Evolutionary conservation across 306 rosid species (phyloP), one percentile per base, ranked within the genome.

Genomic region (Inga laurina): DNA sequence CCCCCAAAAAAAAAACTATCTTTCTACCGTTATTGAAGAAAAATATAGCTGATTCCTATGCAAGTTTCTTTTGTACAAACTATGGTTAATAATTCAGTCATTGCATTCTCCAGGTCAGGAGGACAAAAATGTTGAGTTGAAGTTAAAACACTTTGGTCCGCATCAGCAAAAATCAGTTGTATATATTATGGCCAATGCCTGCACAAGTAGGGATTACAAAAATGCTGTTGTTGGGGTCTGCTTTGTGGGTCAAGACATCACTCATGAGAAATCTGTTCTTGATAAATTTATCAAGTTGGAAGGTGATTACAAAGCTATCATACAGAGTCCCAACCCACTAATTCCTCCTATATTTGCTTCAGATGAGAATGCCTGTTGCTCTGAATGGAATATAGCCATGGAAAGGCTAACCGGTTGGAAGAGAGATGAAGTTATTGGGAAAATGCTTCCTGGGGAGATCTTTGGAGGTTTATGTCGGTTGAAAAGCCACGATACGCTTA

Each of bases 331-430:
- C 24, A 89, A 84, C 78, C 98, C 97, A 13, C 65, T 94, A 61
- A 93, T 93, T 83, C 98, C 98, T 3, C 93, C 98, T 32, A 91
- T 94, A 76, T 94, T 94, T 78, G 97, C 90, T 69, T 89, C 92
- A 8, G 94, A 94, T 78, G 91, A 89, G 90, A 93, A 91, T 79
- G 97, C 92, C 1, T 90, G 90, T 84, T 94, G 98, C 82, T 89
- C 91, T 34, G 98, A 94, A 82, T 94, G 98, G 98, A 94, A 91
- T 86, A 89, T 90, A 56, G 97, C 98, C 77, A 94, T 94, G 94
- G 97, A 91, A 84, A 94, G 89, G 69, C 81, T 93, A 66, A 89
- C 93, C 37, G 97, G 97, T 80, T 93, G 91, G 92, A 84, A 70
- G 46, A 87, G 86, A 89, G 91, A 88, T 5, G 97, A 93, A 65